These are phyloP conservation scores for Senecio squalidus DNA, from an alignment of 140 eudicot species.

Conservation along the genomic window DNA sequence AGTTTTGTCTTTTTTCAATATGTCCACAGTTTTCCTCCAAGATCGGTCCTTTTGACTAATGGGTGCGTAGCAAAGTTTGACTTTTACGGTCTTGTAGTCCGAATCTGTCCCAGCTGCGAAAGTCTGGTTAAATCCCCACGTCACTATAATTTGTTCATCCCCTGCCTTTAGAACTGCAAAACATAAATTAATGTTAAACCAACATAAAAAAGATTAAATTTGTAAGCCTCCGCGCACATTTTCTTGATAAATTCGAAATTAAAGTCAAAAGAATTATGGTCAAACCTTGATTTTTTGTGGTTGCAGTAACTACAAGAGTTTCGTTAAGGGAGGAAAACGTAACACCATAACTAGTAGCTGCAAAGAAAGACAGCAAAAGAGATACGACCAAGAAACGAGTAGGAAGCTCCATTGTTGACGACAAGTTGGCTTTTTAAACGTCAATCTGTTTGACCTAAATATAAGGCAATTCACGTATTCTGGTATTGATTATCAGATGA, in stretches of 20 bases:
- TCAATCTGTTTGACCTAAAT: too few species aligned
- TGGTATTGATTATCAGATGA: not conserved
- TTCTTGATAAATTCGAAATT: not conserved
- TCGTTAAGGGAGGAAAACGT: constrained; percentile 43
- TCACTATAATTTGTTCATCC: constrained; percentile 37
- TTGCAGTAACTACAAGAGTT: constrained; percentile 34
- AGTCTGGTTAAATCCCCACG: constrained; percentile 44
- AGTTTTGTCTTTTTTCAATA: constrained; percentile 60
- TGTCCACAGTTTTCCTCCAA: constrained; percentile 58
- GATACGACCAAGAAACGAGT: constrained; percentile 21
- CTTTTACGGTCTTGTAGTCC: constrained; percentile 44
- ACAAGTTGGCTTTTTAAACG: too few species aligned
- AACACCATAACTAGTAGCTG: constrained; percentile 27
- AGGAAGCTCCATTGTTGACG: constrained; percentile 32
- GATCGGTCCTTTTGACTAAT: constrained; percentile 64
- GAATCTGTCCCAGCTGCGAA: constrained; percentile 39
- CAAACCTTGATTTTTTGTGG: constrained; percentile 42
- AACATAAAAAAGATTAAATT: not conserved
- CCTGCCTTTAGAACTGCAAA: constrained; percentile 60
- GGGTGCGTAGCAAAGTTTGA: constrained; percentile 70
- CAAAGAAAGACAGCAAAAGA: constrained; percentile 37
- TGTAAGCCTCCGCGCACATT: not conserved
- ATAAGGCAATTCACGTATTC: constrained; percentile 13
- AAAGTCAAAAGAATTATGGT: not conserved
- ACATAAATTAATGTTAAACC: not conserved